Evolutionary conservation across 345 rosid genomes (phyloP), one percentile per base, ranked within the genome.

Genomic region (Populus ilicifolia): DNA sequence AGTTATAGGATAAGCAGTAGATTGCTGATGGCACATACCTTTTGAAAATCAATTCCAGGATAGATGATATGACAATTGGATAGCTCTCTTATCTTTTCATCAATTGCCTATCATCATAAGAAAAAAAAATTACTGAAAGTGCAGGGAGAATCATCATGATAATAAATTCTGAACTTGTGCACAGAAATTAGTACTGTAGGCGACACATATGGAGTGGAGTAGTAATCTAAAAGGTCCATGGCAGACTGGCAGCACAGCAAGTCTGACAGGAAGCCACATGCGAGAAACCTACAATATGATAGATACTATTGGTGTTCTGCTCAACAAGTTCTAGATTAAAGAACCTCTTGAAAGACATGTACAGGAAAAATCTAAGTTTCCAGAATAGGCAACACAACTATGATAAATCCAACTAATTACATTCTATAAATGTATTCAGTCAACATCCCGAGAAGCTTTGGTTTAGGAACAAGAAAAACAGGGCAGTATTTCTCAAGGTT

Each of bases 51-150:
- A 76, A 89, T 78, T 69, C 89, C 97, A 33, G 81, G 76, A 71
- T 96, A 89, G 77, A 96, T 90, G 77, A 83, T 85, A 80, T 96
- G 99, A 82, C 98, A 92, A 80, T 90, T 89, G 23, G 98, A 94
- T 75, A 96, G 91, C 85, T 94, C 97, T 86, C 91, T 87, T 80
- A 96, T 96, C 90, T 91, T 92, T 85, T 94, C 98, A 87, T 91
- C 96, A 75, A 96, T 92, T 72, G 97, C 99, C 99, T 96, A 86
- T 27, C 66, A 80, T 72, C 73, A 41, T 70, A 64, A 81, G 68
- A 80, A 67, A 20, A 73, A 64, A 78, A 79, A 65, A 9, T 71
- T 20, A 79, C 21, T 17, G 23, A 10, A 20, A 39, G 54, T 4
- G 10, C 44, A 7, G 35, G 29, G 38, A 30, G 50, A 44, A 64